These are phyloP conservation scores for Amylocarpus encephaloides DNA, from an alignment of 2,329 filamentous ascomycete genomes.

Conservation along the genomic window DNA sequence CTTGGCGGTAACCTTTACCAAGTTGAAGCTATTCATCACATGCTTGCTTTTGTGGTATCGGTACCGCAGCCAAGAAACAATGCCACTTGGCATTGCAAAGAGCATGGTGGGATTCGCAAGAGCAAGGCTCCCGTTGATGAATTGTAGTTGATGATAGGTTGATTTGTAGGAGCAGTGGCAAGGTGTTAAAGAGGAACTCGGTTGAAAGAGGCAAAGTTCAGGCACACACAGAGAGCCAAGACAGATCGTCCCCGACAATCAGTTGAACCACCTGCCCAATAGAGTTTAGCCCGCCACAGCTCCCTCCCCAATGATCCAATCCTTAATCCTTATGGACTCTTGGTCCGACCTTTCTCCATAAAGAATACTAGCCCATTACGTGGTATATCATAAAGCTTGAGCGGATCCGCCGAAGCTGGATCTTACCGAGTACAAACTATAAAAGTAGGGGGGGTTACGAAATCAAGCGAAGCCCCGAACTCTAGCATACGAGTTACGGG, in stretches of 20 bases:
- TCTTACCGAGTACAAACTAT: no score
- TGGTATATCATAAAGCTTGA: background rate
- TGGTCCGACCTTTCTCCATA: background rate
- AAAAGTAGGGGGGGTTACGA: background rate
- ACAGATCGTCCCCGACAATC: background rate
- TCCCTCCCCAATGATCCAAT: background rate
- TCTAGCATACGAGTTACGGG: background rate
- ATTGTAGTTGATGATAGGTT: background rate
- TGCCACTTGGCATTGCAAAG: slow-evolving; percentile 2
- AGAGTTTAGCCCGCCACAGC: background rate
- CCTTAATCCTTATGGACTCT: background rate
- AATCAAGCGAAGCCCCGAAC: background rate
- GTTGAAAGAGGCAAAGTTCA: slow-evolving; percentile 3
- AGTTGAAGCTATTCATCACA: background rate
- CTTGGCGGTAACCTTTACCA: slow-evolving; percentile 2
- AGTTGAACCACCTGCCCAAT: background rate
- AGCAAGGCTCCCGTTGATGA: background rate
- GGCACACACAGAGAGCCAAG: background rate
- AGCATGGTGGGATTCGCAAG: background rate
- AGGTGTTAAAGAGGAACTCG: background rate
- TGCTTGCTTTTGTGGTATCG: background rate
- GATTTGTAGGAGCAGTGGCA: background rate
- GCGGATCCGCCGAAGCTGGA: background rate
- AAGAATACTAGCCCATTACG: background rate
- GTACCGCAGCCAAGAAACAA: slow-evolving; percentile 1